Evolutionary conservation across 306 rosid species (phyloP).

Genomic region (Corylus americana): DNA sequence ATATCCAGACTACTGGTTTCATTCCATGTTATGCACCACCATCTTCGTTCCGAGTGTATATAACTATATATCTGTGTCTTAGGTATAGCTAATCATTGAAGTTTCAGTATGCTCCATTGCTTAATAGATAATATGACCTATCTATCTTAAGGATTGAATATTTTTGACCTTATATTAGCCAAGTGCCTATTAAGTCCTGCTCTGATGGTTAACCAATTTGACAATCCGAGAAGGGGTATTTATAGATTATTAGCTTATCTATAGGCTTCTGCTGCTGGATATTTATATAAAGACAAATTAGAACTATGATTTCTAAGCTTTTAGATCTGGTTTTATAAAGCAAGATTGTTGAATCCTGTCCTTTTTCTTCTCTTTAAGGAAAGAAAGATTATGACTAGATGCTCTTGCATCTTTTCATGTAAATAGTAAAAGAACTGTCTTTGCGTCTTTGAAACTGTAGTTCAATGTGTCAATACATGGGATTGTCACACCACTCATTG

Average conservation of each 20-base stretch:
- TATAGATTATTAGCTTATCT: background rate
- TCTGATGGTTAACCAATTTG: background rate
- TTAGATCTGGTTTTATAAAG: background rate
- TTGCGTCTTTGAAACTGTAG: no score
- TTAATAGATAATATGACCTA: background rate
- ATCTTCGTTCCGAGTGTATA: background rate
- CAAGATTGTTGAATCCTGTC: background rate
- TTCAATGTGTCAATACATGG: background rate
- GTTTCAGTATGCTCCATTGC: background rate
- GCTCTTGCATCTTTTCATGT: no score
- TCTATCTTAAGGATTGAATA: background rate
- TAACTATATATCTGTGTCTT: background rate
- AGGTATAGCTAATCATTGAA: background rate
- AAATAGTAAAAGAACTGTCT: no score
- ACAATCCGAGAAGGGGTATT: background rate
- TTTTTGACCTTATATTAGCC: background rate
- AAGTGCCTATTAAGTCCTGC: background rate
- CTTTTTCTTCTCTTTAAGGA: no score
- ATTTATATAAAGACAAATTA: background rate
- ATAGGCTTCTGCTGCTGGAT: background rate
- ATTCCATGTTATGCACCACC: background rate
- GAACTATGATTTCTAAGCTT: background rate
- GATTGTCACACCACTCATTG: background rate
- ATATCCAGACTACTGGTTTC: background rate
- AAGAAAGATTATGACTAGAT: no score